phyloP scores from a whole-genome alignment of 768 basidiomycete genomes.

The Termitomyces sp. region DNA sequence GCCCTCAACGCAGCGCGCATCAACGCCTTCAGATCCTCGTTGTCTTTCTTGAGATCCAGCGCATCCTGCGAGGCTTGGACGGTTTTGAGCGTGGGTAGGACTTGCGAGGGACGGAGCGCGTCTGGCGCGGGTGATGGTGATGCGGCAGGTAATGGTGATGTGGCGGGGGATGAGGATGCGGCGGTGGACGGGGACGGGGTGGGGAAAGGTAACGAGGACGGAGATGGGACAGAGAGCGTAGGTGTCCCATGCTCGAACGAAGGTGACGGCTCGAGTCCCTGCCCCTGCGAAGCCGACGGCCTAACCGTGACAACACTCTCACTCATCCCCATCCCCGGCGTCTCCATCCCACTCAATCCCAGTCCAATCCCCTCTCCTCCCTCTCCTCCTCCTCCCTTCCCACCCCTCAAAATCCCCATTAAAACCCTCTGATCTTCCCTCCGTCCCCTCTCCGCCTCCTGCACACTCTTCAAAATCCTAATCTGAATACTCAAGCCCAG shows the following conservation, averaged over 20 bases:
- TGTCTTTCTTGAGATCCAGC: conserved; percentile 51
- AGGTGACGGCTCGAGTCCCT: not conserved
- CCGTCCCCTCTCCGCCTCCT: conserved; percentile 30
- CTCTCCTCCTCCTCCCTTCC: not conserved
- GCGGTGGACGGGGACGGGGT: not conserved
- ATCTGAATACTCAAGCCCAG: conserved; percentile 59
- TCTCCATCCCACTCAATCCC: too few relatives aligned
- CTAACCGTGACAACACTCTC: not conserved
- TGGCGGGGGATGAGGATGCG: not conserved
- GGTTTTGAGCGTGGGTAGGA: conserved; percentile 23
- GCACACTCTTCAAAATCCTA: conserved; percentile 49
- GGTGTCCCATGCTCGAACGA: not conserved
- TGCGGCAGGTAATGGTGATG: too few relatives aligned
- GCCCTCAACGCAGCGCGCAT: conserved; percentile 57
- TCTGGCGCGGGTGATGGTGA: not conserved
- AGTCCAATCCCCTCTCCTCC: conserved; percentile 3
- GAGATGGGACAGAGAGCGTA: not conserved
- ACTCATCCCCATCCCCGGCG: too few relatives aligned
- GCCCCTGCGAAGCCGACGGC: not conserved
- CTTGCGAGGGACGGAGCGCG: not conserved
- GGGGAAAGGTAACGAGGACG: not conserved
- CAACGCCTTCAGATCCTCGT: conserved; percentile 53
- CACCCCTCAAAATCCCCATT: conserved; percentile 26
- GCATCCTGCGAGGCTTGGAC: conserved; percentile 39
- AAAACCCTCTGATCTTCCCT: conserved; percentile 32